phyloP scores from a whole-genome alignment of 2,329 filamentous ascomycete genomes.

The Apiospora rasikravindrae region DNA sequence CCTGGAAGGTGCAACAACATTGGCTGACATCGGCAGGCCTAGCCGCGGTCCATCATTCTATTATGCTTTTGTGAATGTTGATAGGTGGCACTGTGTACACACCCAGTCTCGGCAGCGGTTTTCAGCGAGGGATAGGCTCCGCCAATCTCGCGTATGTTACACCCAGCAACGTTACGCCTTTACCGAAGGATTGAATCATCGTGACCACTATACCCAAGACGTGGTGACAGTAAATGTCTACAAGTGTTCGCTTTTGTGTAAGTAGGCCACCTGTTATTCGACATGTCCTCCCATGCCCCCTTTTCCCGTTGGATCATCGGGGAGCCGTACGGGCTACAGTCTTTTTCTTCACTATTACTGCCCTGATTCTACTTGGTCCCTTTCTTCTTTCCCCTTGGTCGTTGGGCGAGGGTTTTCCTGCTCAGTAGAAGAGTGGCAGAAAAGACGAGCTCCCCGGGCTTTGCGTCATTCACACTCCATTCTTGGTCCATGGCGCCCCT shows the following conservation, averaged over 20 bases:
- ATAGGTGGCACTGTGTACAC: neutral
- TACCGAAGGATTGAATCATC: neutral
- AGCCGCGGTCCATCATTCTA: neutral
- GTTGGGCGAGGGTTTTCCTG: neutral
- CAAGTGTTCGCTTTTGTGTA: neutral
- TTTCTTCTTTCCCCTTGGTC: neutral
- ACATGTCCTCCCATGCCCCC: neutral
- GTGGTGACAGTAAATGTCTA: neutral
- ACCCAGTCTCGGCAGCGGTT: neutral
- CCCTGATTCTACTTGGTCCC: neutral
- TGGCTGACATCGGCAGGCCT: neutral
- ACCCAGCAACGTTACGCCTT: constrained; percentile 8
- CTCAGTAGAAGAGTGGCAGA: neutral
- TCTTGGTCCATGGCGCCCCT: constrained; percentile 7
- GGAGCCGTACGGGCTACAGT: too few species aligned
- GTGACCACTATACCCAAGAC: neutral
- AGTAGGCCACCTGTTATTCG: neutral
- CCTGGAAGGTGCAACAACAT: neutral
- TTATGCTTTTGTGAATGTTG: neutral
- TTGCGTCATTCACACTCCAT: too few species aligned
- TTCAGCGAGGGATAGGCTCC: neutral
- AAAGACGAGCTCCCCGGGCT: too few species aligned
- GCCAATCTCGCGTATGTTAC: constrained; percentile 4
- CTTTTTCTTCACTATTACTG: neutral
- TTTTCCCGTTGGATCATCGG: neutral